Conservation (phyloP, 495 filamentous ascomycete genomes). For the Neurospora sp. region DNA sequence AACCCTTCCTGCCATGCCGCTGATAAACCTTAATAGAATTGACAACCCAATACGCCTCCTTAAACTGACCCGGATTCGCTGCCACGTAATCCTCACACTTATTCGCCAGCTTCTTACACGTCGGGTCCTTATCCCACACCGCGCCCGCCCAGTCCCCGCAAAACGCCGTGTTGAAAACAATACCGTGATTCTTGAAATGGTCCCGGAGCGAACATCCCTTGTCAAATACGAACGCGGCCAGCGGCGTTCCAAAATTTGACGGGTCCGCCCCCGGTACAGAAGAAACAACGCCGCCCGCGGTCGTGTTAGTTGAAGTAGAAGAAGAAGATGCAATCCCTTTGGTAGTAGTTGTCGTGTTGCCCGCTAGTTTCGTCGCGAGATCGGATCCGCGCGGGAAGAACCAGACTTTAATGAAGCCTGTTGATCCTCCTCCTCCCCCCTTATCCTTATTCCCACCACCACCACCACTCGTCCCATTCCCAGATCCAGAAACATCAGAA, state of each 20-base stretch:
- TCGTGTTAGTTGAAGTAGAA: background rate
- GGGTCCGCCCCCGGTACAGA: conserved; percentile 44
- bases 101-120: conserved; percentile 31
- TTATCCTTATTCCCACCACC: background rate
- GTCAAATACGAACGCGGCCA: conserved; percentile 50
- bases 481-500: background rate
- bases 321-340: background rate
- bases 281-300: conserved; percentile 16
- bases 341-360: conserved; percentile 25
- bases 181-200: conserved; percentile 60
- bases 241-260: conserved; percentile 54
- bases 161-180: conserved; percentile 76
- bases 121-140: conserved; percentile 34
- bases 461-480: background rate
- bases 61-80: conserved; percentile 39
- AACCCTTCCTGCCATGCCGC: conserved; percentile 2
- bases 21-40: conserved; percentile 59
- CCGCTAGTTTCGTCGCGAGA: conserved; percentile 29
- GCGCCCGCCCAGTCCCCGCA: conserved; percentile 85
- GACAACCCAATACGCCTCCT: conserved; percentile 61
- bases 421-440: background rate
- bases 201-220: conserved; percentile 50
- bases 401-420: conserved; percentile 55
- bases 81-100: conserved; percentile 59
- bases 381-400: conserved; percentile 59